Evolutionary conservation across 78 protist genomes (phyloP).

Genomic region (Neovahlkampfia damariscottae): DNA sequence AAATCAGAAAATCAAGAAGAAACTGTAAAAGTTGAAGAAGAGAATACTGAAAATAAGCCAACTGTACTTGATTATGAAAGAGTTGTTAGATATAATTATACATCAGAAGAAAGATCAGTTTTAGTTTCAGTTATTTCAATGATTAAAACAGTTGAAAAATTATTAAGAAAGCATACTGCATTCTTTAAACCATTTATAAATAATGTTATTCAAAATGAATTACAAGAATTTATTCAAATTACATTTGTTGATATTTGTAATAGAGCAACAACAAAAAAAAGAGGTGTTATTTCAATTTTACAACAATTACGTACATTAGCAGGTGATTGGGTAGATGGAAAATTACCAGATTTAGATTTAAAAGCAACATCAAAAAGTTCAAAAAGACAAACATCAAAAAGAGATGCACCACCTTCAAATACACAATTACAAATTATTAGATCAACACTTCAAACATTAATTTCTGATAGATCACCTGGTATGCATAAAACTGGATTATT

Average conservation of each 20-base stretch:
- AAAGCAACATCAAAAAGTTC: neutral
- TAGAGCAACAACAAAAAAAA: slow-evolving; percentile 42
- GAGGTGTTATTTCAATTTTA: neutral
- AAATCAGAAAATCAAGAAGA: neutral
- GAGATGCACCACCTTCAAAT: neutral
- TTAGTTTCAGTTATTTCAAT: slow-evolving; percentile 57
- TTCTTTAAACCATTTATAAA: slow-evolving; percentile 30
- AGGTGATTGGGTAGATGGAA: neutral
- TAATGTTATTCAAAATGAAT: slow-evolving; percentile 25
- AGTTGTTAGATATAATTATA: slow-evolving; percentile 66
- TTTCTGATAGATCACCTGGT: neutral
- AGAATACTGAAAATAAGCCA: neutral
- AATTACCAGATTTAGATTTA: neutral
- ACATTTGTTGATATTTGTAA: slow-evolving; percentile 33
- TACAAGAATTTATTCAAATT: slow-evolving; percentile 56
- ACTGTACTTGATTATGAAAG: slow-evolving; percentile 41
- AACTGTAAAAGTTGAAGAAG: neutral
- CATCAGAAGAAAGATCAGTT: slow-evolving; percentile 32
- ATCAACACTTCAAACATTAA: neutral
- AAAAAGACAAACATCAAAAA: neutral
- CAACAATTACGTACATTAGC: neutral
- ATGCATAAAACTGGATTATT: neutral
- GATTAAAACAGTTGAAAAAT: slow-evolving; percentile 45
- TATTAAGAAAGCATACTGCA: slow-evolving; percentile 18
- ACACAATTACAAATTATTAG: neutral